Evolutionary conservation across 2,329 filamentous ascomycete genomes (phyloP).

Genomic region (Dactylella cylindrospora): DNA sequence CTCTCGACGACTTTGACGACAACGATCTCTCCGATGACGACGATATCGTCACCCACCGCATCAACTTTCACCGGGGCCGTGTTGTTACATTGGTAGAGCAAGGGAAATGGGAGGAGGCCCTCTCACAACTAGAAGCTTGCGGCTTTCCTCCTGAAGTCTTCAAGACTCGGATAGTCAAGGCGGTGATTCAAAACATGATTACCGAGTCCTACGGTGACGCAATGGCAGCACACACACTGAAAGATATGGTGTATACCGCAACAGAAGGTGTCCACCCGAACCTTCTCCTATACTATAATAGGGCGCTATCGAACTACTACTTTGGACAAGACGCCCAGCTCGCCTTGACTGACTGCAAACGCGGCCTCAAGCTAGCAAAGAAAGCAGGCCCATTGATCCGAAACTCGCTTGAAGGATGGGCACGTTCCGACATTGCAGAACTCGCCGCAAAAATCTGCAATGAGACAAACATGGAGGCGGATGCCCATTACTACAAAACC

Average conservation of each 20-base stretch:
- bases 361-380: conserved; percentile 14
- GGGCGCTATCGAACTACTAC: conserved; percentile 1
- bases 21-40: conserved; percentile 14
- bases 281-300: conserved; percentile 12
- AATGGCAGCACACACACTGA: neutral
- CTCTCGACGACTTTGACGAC: conserved; percentile 10
- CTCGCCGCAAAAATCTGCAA: neutral
- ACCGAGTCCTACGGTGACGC: neutral
- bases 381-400: neutral
- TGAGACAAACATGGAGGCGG: neutral
- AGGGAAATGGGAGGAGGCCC: neutral
- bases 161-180: neutral
- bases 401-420: neutral
- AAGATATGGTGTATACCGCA: neutral
- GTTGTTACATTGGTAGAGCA: neutral
- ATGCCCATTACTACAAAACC: conserved; percentile 2
- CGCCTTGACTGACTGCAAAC: conserved; percentile 9
- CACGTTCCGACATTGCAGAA: conserved; percentile 9
- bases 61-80: neutral
- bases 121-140: neutral
- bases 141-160: neutral
- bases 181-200: conserved; percentile 3
- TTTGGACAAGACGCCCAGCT: neutral
- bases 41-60: conserved; percentile 5
- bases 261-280: conserved; percentile 7